Conservation (phyloP, 176 grass and related monocot species). For the Elymus sibiricus region DNA sequence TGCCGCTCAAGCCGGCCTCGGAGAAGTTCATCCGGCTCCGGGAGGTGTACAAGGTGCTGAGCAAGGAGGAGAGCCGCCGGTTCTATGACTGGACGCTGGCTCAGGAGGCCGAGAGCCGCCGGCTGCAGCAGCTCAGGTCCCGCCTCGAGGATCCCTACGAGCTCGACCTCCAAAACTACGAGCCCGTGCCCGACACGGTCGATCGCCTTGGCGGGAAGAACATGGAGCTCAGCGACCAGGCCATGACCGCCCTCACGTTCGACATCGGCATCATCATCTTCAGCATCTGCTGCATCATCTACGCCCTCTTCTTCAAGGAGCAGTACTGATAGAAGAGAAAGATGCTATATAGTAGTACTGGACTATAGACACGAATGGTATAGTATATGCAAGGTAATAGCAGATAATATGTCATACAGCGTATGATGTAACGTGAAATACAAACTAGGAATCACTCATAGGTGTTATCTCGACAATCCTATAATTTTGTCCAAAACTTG, state of each 20-base stretch:
- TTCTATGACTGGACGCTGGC: slow-evolving; percentile 98
- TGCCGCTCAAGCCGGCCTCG: slow-evolving; percentile 72
- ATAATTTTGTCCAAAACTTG: slow-evolving; percentile 8
- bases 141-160: slow-evolving; percentile 76
- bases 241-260: slow-evolving; percentile 72
- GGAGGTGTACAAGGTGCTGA: slow-evolving; percentile 84
- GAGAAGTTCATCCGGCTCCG: slow-evolving; percentile 84
- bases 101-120: slow-evolving; percentile 84
- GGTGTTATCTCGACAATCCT: slow-evolving; percentile 4
- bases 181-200: slow-evolving; percentile 71
- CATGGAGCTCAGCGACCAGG: slow-evolving; percentile 87
- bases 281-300: slow-evolving; percentile 61
- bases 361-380: not conserved
- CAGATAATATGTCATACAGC: not conserved
- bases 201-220: slow-evolving; percentile 89
- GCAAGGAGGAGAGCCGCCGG: slow-evolving; percentile 62
- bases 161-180: slow-evolving; percentile 57
- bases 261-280: slow-evolving; percentile 71
- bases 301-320: slow-evolving; percentile 69
- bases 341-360: not conserved
- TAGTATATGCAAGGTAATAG: slow-evolving; percentile 11
- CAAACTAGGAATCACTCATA: not conserved
- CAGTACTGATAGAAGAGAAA: slow-evolving; percentile 37
- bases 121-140: slow-evolving; percentile 69
- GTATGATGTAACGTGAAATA: not conserved